phyloP scores from a whole-genome alignment of 2,329 filamentous ascomycete species.

The Biscogniauxia mediterranea region DNA sequence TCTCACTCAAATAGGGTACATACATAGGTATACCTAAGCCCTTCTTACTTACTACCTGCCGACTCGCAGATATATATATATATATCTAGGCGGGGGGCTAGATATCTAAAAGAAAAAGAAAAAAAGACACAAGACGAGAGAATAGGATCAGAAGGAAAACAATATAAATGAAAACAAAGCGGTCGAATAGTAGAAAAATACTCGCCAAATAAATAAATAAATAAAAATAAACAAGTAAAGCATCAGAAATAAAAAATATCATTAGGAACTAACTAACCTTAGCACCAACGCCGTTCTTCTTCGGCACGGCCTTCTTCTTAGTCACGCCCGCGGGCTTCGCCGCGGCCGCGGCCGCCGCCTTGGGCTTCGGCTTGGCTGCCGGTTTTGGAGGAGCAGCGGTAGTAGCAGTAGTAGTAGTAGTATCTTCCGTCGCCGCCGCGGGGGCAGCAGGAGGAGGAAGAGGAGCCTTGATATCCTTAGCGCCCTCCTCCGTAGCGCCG shows the following conservation, averaged over 20 bases:
- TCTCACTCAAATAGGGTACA: background rate
- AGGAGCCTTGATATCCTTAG: no score
- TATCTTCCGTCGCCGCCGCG: no score
- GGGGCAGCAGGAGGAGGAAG: no score
- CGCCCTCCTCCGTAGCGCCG: background rate
- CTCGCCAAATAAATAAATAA: background rate
- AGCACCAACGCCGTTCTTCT: conserved; percentile 32
- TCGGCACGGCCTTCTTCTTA: conserved; percentile 32
- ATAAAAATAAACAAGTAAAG: conserved; percentile 3
- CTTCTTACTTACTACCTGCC: no score
- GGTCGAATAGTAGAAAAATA: background rate
- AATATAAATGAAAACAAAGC: background rate
- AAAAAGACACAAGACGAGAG: background rate
- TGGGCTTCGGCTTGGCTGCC: background rate
- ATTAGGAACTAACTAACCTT: conserved; percentile 29
- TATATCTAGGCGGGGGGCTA: no score
- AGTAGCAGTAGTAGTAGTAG: background rate
- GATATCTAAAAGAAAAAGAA: no score
- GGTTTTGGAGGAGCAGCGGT: background rate
- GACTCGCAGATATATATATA: no score
- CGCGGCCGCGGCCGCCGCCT: background rate
- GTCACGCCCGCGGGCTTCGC: conserved; percentile 33
- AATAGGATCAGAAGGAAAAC: background rate
- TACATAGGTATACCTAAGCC: background rate
- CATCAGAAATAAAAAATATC: no score